These are phyloP conservation scores for Cinnamomum micranthum DNA, from an alignment of 164 flowering plant species.

Conservation along the genomic window DNA sequence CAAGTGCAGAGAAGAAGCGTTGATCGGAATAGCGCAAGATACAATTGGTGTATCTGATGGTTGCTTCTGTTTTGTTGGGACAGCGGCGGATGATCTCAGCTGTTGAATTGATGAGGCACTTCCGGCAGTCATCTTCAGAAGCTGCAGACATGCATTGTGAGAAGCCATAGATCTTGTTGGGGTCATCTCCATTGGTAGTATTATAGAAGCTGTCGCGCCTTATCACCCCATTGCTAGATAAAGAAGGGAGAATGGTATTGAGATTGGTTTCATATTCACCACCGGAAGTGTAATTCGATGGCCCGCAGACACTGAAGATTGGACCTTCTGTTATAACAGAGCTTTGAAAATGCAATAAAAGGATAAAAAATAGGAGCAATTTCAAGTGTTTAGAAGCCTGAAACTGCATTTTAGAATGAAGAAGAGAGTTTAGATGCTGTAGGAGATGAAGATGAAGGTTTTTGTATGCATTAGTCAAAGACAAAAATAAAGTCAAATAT, in stretches of 20 bases:
- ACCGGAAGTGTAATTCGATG: conserved; percentile 9
- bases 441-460: too few relatives aligned
- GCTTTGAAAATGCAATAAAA: neutral
- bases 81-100: conserved; percentile 14
- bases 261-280: conserved; percentile 19
- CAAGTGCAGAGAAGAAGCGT: conserved; percentile 10
- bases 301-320: neutral
- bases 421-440: too few relatives aligned
- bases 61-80: conserved; percentile 19
- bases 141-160: conserved; percentile 25
- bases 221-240: conserved; percentile 15
- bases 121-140: conserved; percentile 7
- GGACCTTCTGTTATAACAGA: neutral
- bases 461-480: too few relatives aligned
- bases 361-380: neutral
- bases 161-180: conserved; percentile 22
- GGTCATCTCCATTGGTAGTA: conserved; percentile 11
- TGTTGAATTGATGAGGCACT: conserved; percentile 16
- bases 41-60: conserved; percentile 28
- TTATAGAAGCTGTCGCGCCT: conserved; percentile 7
- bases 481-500: too few relatives aligned
- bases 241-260: conserved; percentile 5
- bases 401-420: neutral
- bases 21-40: conserved; percentile 25
- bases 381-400: neutral